These are phyloP conservation scores for Fusarium domesticum DNA, from an alignment of 2,329 filamentous ascomycete genomes.

Conservation along the genomic window DNA sequence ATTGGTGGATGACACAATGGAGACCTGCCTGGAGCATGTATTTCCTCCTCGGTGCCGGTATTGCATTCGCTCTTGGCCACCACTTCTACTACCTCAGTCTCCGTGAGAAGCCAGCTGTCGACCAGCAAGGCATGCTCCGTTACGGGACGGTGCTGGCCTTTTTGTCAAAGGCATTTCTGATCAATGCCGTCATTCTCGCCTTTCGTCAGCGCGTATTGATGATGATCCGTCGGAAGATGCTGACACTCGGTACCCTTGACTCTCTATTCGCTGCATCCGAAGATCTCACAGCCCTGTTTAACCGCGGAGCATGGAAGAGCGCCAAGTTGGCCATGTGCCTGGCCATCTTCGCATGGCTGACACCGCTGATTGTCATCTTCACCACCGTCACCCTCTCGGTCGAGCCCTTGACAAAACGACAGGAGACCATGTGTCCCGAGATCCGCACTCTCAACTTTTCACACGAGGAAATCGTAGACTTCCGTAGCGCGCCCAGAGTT, in stretches of 20 bases:
- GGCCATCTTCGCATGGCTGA: constrained; percentile 27
- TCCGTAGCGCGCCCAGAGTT: constrained; percentile 10
- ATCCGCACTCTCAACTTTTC: constrained; percentile 27
- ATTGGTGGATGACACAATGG: constrained; percentile 22
- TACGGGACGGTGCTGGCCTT: constrained; percentile 25
- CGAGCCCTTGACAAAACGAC: constrained; percentile 5
- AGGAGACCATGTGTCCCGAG: constrained; percentile 18
- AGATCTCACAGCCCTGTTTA: constrained; percentile 24
- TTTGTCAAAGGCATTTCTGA: constrained; percentile 26
- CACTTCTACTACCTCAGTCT: constrained; percentile 24
- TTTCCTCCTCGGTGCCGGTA: constrained; percentile 18
- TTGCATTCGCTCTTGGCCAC: constrained; percentile 25
- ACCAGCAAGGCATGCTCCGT: constrained; percentile 23
- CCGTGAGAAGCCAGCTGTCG: constrained; percentile 13
- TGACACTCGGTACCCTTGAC: constrained; percentile 25
- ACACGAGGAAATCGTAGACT: constrained; percentile 18
- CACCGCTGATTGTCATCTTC: constrained; percentile 27
- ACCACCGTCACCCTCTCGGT: constrained; percentile 27
- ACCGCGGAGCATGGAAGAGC: constrained; percentile 24
- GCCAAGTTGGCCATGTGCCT: constrained; percentile 27
- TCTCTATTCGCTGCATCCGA: constrained; percentile 27
- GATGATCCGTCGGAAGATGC: constrained; percentile 29
- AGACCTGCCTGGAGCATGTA: constrained; percentile 28
- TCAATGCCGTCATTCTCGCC: constrained; percentile 24
- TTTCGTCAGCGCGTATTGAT: constrained; percentile 27